Base-by-base conservation (phyloP, 805 yeast genomes). In the Candida ipomoeae region DNA sequence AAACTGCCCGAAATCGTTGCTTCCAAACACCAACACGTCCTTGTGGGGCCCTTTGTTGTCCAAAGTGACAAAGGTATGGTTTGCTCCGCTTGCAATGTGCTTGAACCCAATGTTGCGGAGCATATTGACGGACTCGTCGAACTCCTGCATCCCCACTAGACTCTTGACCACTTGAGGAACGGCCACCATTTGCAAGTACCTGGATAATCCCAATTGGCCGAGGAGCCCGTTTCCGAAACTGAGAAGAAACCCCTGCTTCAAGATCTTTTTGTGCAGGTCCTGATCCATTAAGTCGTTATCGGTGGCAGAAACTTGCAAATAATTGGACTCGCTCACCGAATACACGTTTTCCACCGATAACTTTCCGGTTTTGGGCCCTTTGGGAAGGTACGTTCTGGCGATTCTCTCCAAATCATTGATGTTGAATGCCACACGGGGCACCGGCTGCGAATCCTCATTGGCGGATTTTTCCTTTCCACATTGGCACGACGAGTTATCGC, bases 141-240 rank as follows among this genome's bases (percentile, higher is more conserved):
- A 58, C 50, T 58, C 61, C 14, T 36, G 46, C 53, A 58, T 41
- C 11, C 57, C 58, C 40, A 56, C 52, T 10, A 58, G 48, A 14
- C 51, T 49, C 48, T 54, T 58, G 52, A 91, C 63, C 40, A 79
- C 78, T 17, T 78, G 70, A 6, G 97, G 96, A 43, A 76, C 77
- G 17, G 80, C 71, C 61, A 84, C 87, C 15, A 87, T 84, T 65
- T 90, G 96, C 34, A 84, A 69, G 64, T 76, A 90, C 49, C 84
- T 77, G 14, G 89, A 89, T 41, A 80, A 79, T 21, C 97, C 99
- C 49, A 90, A 73, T 67, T 89, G 95, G 15, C 98, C 99, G 59
- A 80, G 78, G 47, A 85, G 64, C 5, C 97, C 96, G 60, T 83
- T 83, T 18, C 99, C 99, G 71, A 90, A 84, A 2, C 89, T 75